These are phyloP conservation scores for Colletotrichum scovillei DNA, from an alignment of 2,329 filamentous ascomycete species.

Conservation along the genomic window DNA sequence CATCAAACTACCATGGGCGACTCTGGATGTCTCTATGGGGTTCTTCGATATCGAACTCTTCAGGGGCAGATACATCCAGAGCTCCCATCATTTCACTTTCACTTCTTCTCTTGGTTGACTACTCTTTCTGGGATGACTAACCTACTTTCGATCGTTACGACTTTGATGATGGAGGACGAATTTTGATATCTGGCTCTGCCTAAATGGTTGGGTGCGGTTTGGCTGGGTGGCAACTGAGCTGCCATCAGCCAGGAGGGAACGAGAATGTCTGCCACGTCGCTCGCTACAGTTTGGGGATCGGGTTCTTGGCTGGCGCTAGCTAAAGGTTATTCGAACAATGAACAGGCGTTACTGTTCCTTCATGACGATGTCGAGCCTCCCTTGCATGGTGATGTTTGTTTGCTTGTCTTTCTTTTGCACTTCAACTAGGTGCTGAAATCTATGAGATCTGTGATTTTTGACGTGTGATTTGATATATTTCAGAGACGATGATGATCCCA, in stretches of 20 bases:
- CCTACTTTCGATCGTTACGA: conserved; percentile 35
- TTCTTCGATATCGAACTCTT: not conserved
- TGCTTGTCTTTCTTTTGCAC: not conserved
- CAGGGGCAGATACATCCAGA: not conserved
- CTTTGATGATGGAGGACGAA: conserved; percentile 33
- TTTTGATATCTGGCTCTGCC: conserved; percentile 12
- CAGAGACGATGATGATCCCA: no score
- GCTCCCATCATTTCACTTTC: not conserved
- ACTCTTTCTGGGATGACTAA: conserved; percentile 30
- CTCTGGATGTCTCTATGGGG: not conserved
- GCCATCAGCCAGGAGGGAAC: not conserved
- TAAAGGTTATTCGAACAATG: conserved; percentile 27
- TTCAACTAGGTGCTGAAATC: not conserved
- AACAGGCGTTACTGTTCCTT: conserved; percentile 24
- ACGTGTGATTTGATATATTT: no score
- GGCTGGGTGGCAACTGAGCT: not conserved
- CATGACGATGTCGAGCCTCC: not conserved
- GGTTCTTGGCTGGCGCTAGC: conserved; percentile 26
- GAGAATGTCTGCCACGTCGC: conserved; percentile 19
- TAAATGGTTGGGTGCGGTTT: not conserved
- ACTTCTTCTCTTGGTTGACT: conserved; percentile 25
- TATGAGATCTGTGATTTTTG: not conserved
- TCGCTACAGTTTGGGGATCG: conserved; percentile 20
- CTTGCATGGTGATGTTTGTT: not conserved
- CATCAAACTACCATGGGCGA: not conserved